Evolutionary conservation across 2,329 filamentous ascomycete genomes (phyloP), one percentile per base, ranked within the genome.

Genomic region (Leptodontidium sp.): DNA sequence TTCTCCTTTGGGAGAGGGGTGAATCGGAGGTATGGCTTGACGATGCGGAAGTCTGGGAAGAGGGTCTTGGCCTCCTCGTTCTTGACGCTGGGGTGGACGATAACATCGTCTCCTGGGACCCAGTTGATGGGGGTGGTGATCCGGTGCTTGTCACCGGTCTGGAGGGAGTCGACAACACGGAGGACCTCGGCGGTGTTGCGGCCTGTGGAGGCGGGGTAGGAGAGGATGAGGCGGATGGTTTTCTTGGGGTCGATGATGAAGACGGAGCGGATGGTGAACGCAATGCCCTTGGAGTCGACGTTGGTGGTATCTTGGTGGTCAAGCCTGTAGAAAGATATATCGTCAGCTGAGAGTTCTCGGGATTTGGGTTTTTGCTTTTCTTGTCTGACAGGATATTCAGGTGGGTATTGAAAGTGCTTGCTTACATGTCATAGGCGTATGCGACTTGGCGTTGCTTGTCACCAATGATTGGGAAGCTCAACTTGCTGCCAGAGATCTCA

Each of bases 181-280:
- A 94, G 88, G 64, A 94, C 90, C 86, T 94, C 92, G 75, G 88
- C 86, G 71, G 90, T 90, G 86, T 94, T 94, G 79, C 92, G 90
- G 82, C 94, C 94, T 57, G 93, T 97, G 68, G 91, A 94, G 70
- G 94, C 94, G 53, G 94, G 94, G 86, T 97, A 98, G 79, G 92
- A 90, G 84, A 97, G 91, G 80, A 93, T 97, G 80, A 94, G 89
- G 77, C 94, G 91, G 83, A 97, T 96, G 81, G 91, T 95, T 90
- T 97, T 97, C 82, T 88, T 89, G 73, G 94, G 94, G 85, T 97
- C 94, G 81, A 97, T 96, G 83, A 97, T 86, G 87, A 97, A 97
- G 79, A 97, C 94, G 76, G 92, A 93, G 78, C 94, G 93, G 83
- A 98, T 97, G 76, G 94, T 97, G 84, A 97, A 95, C 67, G 94